Percentiles rank a stretch among this genome's conserved stretches.
These are phyloP conservation scores for Batrachochytrium dendrobatidis DNA, from an alignment of 371 early-diverging fungal species.

Conservation along the genomic window DNA sequence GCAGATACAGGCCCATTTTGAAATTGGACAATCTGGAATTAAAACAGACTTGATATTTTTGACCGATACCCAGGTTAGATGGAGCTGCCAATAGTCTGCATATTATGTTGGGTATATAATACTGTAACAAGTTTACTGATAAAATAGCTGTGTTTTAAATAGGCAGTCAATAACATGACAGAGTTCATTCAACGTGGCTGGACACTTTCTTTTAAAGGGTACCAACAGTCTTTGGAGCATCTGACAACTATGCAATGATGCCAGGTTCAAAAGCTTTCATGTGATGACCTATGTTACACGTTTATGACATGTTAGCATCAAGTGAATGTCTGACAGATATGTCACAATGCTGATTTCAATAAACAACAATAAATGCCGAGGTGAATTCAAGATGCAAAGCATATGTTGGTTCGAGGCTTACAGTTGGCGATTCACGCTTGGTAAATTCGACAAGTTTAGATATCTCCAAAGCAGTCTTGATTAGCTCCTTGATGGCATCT, in stretches of 20 bases:
- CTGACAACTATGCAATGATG: no score
- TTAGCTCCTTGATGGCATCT: conserved; percentile 78
- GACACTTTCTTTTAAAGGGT: conserved; percentile 21
- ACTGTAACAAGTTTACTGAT: no score
- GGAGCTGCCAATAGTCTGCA: no score
- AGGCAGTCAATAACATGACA: conserved; percentile 1
- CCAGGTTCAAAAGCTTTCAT: no score
- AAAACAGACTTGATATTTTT: no score
- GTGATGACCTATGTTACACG: no score
- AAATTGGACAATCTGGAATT: no score
- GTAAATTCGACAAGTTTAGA: conserved; percentile 73
- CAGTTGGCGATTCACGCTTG: conserved; percentile 87
- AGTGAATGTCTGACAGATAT: not conserved
- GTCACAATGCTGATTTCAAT: not conserved
- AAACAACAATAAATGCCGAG: not conserved
- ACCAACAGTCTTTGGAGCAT: conserved; percentile 7
- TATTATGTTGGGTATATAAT: no score
- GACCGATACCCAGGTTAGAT: no score
- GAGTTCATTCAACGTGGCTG: conserved; percentile 39
- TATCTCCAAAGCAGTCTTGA: conserved; percentile 73
- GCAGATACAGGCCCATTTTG: no score
- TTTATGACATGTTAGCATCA: not conserved
- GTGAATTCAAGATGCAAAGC: not conserved
- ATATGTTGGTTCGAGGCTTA: conserved; percentile 44
- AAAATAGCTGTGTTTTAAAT: no score